These are phyloP conservation scores for Achlya hypogyna DNA, from an alignment of 352 stramenopile genomes.

Conservation along the genomic window DNA sequence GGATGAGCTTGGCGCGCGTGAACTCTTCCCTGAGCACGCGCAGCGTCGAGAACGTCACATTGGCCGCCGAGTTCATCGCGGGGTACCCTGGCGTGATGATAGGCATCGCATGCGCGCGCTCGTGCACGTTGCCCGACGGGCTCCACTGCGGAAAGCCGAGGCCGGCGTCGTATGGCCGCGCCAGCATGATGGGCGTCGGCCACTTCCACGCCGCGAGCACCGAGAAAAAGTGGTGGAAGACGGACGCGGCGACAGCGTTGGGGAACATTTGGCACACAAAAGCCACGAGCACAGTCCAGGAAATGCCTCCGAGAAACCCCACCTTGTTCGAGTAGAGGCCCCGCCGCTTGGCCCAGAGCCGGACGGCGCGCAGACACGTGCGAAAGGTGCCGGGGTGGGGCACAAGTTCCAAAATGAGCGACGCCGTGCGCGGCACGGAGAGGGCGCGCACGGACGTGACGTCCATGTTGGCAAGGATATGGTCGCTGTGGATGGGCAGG, in stretches of 20 bases:
- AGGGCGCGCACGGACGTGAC: conserved; percentile 61
- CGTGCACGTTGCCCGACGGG: conserved; percentile 59
- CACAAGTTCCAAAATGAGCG: conserved; percentile 71
- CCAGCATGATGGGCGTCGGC: conserved; percentile 68
- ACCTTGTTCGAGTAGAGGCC: conserved; percentile 81
- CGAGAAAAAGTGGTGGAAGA: conserved; percentile 76
- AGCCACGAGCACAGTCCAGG: conserved; percentile 76
- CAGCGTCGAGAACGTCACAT: conserved; percentile 72
- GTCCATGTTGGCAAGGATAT: conserved; percentile 70
- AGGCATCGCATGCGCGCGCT: conserved; percentile 75
- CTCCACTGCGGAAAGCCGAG: conserved; percentile 50
- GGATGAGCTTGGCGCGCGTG: conserved; percentile 53
- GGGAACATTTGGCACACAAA: conserved; percentile 85
- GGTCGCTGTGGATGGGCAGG: conserved; percentile 61
- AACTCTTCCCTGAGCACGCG: conserved; percentile 70
- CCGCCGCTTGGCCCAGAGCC: conserved; percentile 59
- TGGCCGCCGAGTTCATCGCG: conserved; percentile 73
- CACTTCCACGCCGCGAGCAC: conserved; percentile 70
- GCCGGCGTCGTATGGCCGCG: conserved; percentile 42
- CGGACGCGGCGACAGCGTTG: conserved; percentile 50
- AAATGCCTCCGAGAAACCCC: conserved; percentile 72
- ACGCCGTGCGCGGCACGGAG: conserved; percentile 65
- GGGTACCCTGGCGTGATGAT: conserved; percentile 82
- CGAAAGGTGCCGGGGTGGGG: conserved; percentile 63
- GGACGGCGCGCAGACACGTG: conserved; percentile 60